These are phyloP conservation scores for Dothistroma septosporum DNA, from an alignment of 2,329 filamentous ascomycete species.

Conservation along the genomic window DNA sequence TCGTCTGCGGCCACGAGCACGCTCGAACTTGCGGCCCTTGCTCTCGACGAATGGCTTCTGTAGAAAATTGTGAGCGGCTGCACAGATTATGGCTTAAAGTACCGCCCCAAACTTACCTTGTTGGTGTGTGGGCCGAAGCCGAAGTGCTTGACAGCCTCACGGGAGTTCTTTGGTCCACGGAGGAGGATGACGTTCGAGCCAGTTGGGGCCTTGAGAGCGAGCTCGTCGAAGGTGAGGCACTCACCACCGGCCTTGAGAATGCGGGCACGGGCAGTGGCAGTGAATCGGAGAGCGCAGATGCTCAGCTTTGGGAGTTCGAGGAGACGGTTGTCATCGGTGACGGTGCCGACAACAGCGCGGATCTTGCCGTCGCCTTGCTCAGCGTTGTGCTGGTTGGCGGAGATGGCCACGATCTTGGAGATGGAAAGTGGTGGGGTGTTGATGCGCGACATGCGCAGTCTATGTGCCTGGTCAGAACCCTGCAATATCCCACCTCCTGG, in stretches of 20 bases:
- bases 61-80: slow-evolving; percentile 22
- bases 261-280: slow-evolving; percentile 88
- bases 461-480: slow-evolving; percentile 36
- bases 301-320: slow-evolving; percentile 86
- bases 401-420: slow-evolving; percentile 72
- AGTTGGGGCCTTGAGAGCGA: slow-evolving; percentile 90
- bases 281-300: slow-evolving; percentile 93
- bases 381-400: slow-evolving; percentile 49
- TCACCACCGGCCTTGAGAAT: slow-evolving; percentile 92
- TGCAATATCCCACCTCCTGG: slow-evolving; percentile 2
- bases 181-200: slow-evolving; percentile 96
- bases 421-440: slow-evolving; percentile 82
- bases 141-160: slow-evolving; percentile 99
- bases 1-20: slow-evolving; percentile 95
- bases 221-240: slow-evolving; percentile 92
- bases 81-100: background rate
- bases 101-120: slow-evolving; percentile 62
- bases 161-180: slow-evolving; percentile 95
- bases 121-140: slow-evolving; percentile 95
- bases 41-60: slow-evolving; percentile 95
- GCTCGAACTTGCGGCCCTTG: slow-evolving; percentile 99
- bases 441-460: slow-evolving; percentile 97
- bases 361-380: slow-evolving; percentile 70
- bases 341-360: slow-evolving; percentile 86
- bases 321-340: slow-evolving; percentile 97